phyloP scores from a whole-genome alignment of 768 basidiomycete species.

The Kwoniella shandongensis region DNA sequence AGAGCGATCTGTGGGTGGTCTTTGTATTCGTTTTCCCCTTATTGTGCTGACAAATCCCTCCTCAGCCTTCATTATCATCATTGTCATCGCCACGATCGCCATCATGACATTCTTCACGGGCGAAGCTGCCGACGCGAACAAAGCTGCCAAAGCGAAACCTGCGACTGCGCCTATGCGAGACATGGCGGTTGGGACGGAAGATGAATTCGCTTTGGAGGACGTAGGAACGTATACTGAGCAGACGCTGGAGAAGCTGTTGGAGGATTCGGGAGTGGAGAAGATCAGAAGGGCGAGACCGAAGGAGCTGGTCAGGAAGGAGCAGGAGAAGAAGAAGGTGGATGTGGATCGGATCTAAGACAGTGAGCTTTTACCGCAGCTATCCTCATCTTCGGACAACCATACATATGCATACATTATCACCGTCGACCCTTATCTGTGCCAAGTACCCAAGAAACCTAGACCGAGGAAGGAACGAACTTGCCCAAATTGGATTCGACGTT shows the following conservation, averaged over 20 bases:
- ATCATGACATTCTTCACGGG: conserved; percentile 25
- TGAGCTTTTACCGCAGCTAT: too few relatives aligned
- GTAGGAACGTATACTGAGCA: conserved; percentile 31
- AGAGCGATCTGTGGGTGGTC: conserved; percentile 53
- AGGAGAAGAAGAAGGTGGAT: not conserved
- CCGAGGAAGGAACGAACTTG: not conserved
- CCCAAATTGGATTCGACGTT: conserved; percentile 4
- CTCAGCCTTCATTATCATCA: conserved; percentile 40
- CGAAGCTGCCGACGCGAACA: conserved; percentile 10
- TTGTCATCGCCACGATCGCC: conserved; percentile 45
- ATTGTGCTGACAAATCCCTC: too few relatives aligned
- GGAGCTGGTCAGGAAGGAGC: not conserved
- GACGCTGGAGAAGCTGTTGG: conserved; percentile 36
- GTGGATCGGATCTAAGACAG: not conserved
- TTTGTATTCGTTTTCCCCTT: not conserved
- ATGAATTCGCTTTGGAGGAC: conserved; percentile 32
- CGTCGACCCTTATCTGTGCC: too few relatives aligned
- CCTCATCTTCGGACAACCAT: too few relatives aligned
- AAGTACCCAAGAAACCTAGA: not conserved
- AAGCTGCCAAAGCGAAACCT: conserved; percentile 11
- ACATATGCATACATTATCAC: too few relatives aligned
- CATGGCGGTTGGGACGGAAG: conserved; percentile 44
- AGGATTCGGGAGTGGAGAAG: conserved; percentile 28
- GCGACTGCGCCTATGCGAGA: conserved; percentile 34
- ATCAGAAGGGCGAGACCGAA: not conserved